Evolutionary conservation across 1,139 yeast species (phyloP).

Genomic region (Scheffersomyces illinoinensis): DNA sequence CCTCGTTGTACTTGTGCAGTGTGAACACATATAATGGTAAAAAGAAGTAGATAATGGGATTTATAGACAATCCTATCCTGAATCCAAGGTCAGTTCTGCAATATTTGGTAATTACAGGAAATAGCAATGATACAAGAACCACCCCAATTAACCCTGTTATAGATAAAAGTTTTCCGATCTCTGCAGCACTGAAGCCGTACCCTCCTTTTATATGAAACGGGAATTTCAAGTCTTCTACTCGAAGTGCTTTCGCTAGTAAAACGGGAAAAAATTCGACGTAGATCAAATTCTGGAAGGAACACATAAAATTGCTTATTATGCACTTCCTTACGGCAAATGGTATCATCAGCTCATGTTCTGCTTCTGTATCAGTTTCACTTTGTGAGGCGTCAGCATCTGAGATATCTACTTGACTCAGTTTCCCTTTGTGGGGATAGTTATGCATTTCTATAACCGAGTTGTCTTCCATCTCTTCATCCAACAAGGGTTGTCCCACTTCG

Average conservation of each 20-base stretch:
- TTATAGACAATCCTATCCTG: constrained; percentile 19
- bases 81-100: constrained; percentile 23
- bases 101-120: constrained; percentile 24
- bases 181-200: constrained; percentile 18
- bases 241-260: constrained; percentile 19
- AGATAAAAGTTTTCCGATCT: constrained; percentile 26
- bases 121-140: constrained; percentile 20
- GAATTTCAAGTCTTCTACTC: constrained; percentile 13
- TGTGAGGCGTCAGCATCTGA: background rate
- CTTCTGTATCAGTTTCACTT: background rate
- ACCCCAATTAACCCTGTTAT: constrained; percentile 27
- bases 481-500: background rate
- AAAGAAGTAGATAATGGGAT: constrained; percentile 22
- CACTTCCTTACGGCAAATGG: background rate
- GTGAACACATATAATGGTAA: constrained; percentile 25
- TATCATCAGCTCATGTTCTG: background rate
- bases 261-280: constrained; percentile 25
- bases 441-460: background rate
- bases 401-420: background rate
- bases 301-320: constrained; percentile 12
- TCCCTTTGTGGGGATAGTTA: background rate
- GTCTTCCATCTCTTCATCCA: background rate
- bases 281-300: constrained; percentile 19
- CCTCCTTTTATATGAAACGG: constrained; percentile 24
- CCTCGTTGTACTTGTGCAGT: constrained; percentile 14